These are phyloP conservation scores for Phlebopus sp. DNA, from an alignment of 1,284 basidiomycete genomes.

Conservation along the genomic window DNA sequence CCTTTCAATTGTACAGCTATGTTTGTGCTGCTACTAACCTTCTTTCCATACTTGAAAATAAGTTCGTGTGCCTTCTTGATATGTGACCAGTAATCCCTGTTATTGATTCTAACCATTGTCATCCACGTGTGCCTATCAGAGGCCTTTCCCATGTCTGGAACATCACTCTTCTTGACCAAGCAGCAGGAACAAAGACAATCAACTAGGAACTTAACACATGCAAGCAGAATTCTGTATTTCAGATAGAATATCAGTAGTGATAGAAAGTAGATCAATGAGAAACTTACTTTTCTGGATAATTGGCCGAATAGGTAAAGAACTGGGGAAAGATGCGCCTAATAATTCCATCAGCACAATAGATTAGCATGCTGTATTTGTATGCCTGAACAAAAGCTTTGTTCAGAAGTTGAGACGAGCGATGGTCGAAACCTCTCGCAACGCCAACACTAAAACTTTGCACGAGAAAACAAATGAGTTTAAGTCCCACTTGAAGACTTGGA, in stretches of 20 bases:
- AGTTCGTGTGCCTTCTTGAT: neutral
- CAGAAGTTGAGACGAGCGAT: too few relatives aligned
- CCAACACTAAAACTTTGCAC: too few relatives aligned
- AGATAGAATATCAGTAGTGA: neutral
- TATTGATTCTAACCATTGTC: neutral
- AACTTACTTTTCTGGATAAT: conserved; percentile 34
- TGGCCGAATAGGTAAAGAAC: conserved; percentile 28
- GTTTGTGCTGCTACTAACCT: neutral
- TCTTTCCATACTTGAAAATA: neutral
- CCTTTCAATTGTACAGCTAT: conserved; percentile 8
- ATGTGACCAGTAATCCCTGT: neutral
- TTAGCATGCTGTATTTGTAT: conserved; percentile 27
- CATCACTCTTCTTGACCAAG: neutral
- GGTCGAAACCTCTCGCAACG: too few relatives aligned
- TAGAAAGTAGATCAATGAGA: neutral
- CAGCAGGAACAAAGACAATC: conserved; percentile 1
- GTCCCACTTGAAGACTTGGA: too few relatives aligned
- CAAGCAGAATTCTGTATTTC: conserved; percentile 14
- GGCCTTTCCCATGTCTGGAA: neutral
- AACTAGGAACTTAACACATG: conserved; percentile 7
- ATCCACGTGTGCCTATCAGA: neutral
- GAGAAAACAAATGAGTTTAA: too few relatives aligned
- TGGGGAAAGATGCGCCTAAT: conserved; percentile 19
- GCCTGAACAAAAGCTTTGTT: conserved; percentile 26
- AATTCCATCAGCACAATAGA: conserved; percentile 23